These are phyloP conservation scores for Camellia sinensis DNA, from an alignment of 148 eudicot species.

Conservation along the genomic window DNA sequence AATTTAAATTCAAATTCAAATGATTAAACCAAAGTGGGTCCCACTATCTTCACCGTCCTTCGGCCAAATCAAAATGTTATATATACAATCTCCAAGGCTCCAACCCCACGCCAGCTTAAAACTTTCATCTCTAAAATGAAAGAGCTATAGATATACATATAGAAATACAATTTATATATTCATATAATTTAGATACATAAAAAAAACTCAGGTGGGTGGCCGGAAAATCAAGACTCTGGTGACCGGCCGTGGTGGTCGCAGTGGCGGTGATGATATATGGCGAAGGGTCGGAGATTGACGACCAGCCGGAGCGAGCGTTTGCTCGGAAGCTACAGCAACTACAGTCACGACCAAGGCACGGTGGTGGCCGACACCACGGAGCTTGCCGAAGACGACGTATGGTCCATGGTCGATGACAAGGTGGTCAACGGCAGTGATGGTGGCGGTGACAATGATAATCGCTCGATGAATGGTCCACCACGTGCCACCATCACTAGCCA, in stretches of 20 bases:
- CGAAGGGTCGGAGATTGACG: conserved; percentile 70
- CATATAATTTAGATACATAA: background rate
- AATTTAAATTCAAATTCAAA: background rate
- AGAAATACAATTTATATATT: background rate
- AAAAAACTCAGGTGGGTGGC: background rate
- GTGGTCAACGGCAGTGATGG: conserved; percentile 25
- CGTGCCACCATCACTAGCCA: conserved; percentile 31
- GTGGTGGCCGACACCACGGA: conserved; percentile 36
- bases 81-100: conserved; percentile 25
- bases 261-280: conserved; percentile 43
- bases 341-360: conserved; percentile 20
- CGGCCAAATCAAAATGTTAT: background rate
- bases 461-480: conserved; percentile 42
- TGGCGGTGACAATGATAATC: background rate
- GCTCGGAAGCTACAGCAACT: conserved; percentile 40
- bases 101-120: background rate
- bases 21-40: background rate
- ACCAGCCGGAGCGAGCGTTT: conserved; percentile 70
- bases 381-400: conserved; percentile 69
- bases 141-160: no score
- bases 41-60: background rate
- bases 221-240: conserved; percentile 11
- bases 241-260: background rate
- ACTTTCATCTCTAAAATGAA: no score
- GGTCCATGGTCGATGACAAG: conserved; percentile 58